Conservation (phyloP, 306 rosid genomes). For the Alnus glutinosa region DNA sequence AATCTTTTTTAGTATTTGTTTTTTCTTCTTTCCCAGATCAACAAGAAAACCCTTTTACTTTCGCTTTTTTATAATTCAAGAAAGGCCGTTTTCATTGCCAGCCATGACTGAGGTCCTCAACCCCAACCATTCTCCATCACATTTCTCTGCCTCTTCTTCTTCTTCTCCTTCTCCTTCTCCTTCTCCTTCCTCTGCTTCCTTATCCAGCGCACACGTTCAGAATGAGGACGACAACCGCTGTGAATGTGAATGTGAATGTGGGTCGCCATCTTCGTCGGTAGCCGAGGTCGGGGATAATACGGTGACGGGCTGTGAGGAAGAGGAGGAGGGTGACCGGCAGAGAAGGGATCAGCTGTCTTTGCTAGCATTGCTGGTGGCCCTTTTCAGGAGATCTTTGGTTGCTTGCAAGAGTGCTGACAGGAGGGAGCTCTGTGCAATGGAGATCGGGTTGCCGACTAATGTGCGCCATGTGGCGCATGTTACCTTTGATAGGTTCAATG, state of each 20-base stretch:
- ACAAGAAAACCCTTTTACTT: slow-evolving; percentile 13
- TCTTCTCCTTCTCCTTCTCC: slow-evolving; percentile 44
- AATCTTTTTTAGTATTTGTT: slow-evolving; percentile 20
- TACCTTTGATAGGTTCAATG: slow-evolving; percentile 88
- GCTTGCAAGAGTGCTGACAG: slow-evolving; percentile 47
- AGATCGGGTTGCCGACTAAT: slow-evolving; percentile 78
- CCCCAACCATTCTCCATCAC: slow-evolving; percentile 46
- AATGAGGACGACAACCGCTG: slow-evolving; percentile 37
- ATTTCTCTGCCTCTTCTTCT: slow-evolving; percentile 37
- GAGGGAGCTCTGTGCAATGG: slow-evolving; percentile 55
- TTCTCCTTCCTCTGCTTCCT: slow-evolving; percentile 39
- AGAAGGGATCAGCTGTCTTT: slow-evolving; percentile 54
- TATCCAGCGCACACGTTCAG: slow-evolving; percentile 22
- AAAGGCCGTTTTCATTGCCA: slow-evolving; percentile 56
- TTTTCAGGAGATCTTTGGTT: slow-evolving; percentile 61
- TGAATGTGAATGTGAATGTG: slow-evolving; percentile 19
- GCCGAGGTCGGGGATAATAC: slow-evolving; percentile 28
- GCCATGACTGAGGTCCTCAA: slow-evolving; percentile 79
- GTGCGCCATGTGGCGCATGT: slow-evolving; percentile 97
- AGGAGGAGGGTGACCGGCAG: slow-evolving; percentile 26
- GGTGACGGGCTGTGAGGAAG: slow-evolving; percentile 29
- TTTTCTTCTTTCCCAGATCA: slow-evolving; percentile 17
- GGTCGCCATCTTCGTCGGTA: slow-evolving; percentile 28
- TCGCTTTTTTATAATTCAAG: slow-evolving; percentile 42
- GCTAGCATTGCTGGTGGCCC: slow-evolving; percentile 52